Base-by-base conservation (phyloP, 805 yeast species). In the Torulaspora indica region DNA sequence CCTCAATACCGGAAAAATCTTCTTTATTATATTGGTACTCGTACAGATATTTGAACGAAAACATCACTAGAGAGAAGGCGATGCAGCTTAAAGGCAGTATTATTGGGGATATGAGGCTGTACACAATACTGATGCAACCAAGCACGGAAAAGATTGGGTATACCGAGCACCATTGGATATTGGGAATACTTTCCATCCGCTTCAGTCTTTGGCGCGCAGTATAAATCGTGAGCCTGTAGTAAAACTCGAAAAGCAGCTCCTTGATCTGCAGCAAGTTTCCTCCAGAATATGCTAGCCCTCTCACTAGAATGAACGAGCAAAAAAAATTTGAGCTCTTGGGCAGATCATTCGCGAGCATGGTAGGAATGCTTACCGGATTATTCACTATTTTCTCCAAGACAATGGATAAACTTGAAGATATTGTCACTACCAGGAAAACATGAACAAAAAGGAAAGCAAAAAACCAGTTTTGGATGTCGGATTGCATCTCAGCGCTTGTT, bases 261-360 rank as follows among this genome's bases (percentile, higher is more conserved):
- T 72, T 75, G 13, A 78, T 66, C 55, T 85, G 81, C 30, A 89
- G 57, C 32, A 90, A 70, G 47, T 79, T 79, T 45, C 78, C 79
- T 0, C 95, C 95, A 49, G 83, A 77, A 43, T 84, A 78, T 1
- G 90, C 77, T 44, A 89, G 67, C 0, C 95, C 91, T 63, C 85
- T 81, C 27, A 89, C 70, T 0, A 86, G 66, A 30, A 88, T 68
- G 56, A 82, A 87, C 3, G 90, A 84, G 61, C 82, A 82, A 66
- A 89, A 90, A 58, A 90, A 89, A 35, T 82, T 85, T 1, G 96
- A 82, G 18, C 95, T 85, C 57, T 84, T 85, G 0, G 96, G 96
- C 28, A 90, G 70, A 54, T 88, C 85, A 10, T 75, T 73, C 0
- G 95, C 95, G 18, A 88, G 69, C 42, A 86, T 63, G 5, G 78